Conservation (phyloP, 805 yeast species). For the Kuraishia ogatae region DNA sequence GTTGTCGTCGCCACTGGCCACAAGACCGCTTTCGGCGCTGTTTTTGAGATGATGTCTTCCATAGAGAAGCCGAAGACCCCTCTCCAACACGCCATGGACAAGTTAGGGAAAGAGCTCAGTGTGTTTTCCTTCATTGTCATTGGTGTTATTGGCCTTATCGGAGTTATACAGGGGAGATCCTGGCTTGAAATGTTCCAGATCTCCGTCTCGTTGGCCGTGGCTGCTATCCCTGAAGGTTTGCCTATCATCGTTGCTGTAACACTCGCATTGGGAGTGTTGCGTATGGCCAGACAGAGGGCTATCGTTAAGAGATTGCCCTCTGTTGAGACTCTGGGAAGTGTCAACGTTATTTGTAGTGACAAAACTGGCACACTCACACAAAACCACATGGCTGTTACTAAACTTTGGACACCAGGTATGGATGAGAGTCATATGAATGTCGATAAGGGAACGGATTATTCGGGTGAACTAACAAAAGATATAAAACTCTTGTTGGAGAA, state of each 20-base stretch:
- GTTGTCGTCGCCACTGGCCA: constrained; percentile 86
- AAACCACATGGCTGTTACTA: constrained; percentile 84
- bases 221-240: constrained; percentile 98
- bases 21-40: constrained; percentile 89
- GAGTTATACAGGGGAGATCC: constrained; percentile 83
- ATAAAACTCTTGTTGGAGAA: constrained; percentile 47
- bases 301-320: constrained; percentile 91
- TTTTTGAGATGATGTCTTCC: constrained; percentile 89
- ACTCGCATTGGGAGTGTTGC: constrained; percentile 86
- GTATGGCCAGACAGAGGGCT: constrained; percentile 94
- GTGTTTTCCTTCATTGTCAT: constrained; percentile 78
- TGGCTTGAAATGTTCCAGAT: constrained; percentile 99
- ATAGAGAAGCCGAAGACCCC: constrained; percentile 99
- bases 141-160: constrained; percentile 86
- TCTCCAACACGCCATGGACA: constrained; percentile 90
- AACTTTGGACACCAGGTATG: constrained; percentile 70
- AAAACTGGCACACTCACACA: constrained; percentile 88
- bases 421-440: constrained; percentile 26
- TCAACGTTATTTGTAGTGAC: constrained; percentile 87
- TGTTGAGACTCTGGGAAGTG: constrained; percentile 92
- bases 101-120: constrained; percentile 85
- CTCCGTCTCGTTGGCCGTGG: constrained; percentile 95
- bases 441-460: constrained; percentile 34
- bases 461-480: constrained; percentile 43
- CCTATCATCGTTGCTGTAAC: constrained; percentile 98